Percentiles rank a stretch among this genome's conserved stretches.
phyloP scores from a whole-genome alignment of 1,139 yeast species.

The Williopsis jadinii region DNA sequence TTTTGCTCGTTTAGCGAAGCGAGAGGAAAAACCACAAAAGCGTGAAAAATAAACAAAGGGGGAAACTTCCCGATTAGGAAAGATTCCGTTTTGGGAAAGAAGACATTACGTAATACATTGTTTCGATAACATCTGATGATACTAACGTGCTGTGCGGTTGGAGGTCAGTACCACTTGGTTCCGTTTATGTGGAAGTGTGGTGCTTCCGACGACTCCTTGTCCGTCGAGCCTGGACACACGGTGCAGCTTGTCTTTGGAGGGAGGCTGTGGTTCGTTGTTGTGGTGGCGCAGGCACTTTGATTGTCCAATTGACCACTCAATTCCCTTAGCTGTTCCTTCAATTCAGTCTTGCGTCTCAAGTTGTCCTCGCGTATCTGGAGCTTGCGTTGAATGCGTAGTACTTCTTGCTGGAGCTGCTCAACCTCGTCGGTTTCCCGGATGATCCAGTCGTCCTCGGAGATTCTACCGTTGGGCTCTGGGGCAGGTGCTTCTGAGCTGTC shows the following conservation, averaged over 20 bases:
- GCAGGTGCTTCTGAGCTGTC: not conserved
- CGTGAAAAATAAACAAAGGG: too few relatives aligned
- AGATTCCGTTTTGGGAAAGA: too few relatives aligned
- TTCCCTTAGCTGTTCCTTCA: slow-evolving; percentile 15
- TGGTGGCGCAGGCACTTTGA: not conserved
- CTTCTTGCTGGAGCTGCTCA: slow-evolving; percentile 12
- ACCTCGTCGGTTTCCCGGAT: slow-evolving; percentile 17
- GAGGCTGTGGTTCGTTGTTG: not conserved
- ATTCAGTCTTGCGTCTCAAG: slow-evolving; percentile 13
- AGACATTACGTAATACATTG: too few relatives aligned
- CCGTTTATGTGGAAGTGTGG: slow-evolving; percentile 1
- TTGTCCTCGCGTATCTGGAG: slow-evolving; percentile 19
- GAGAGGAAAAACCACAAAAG: too few relatives aligned
- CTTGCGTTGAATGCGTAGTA: slow-evolving; percentile 11
- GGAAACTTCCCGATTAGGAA: too few relatives aligned
- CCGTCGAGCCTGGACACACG: not conserved
- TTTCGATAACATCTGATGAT: too few relatives aligned
- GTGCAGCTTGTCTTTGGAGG: not conserved
- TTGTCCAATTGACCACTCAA: slow-evolving; percentile 8
- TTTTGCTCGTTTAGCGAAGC: too few relatives aligned
- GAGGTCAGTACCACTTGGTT: not conserved
- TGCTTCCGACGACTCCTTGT: not conserved
- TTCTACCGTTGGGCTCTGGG: not conserved
- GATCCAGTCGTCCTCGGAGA: slow-evolving; percentile 16
- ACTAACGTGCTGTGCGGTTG: too few relatives aligned